These are phyloP conservation scores for Trichosporon sp. DNA, from an alignment of 1,284 basidiomycete species.

Conservation along the genomic window DNA sequence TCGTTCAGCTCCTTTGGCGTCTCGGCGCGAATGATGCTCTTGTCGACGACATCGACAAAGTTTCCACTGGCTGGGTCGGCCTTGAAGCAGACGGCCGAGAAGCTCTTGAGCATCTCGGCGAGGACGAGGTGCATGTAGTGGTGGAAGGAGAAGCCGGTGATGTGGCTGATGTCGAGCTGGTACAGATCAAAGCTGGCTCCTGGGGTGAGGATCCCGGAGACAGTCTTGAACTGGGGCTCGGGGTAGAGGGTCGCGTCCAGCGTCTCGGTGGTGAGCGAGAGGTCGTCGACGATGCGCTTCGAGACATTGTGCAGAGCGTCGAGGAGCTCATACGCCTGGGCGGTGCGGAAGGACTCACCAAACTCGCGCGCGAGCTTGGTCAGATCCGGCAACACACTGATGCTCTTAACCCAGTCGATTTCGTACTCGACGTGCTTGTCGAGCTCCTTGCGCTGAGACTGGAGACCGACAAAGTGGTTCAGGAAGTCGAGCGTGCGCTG, in stretches of 20 bases:
- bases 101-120: conserved; percentile 78
- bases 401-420: conserved; percentile 91
- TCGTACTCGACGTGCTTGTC: conserved; percentile 89
- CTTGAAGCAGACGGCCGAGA: conserved; percentile 30
- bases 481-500: conserved; percentile 66
- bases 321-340: conserved; percentile 64
- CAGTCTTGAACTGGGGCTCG: conserved; percentile 64
- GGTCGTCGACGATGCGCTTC: conserved; percentile 70
- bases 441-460: conserved; percentile 80
- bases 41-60: conserved; percentile 34
- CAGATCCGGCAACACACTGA: conserved; percentile 85
- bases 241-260: conserved; percentile 69
- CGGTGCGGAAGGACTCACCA: conserved; percentile 69
- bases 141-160: conserved; percentile 66
- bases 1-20: conserved; percentile 26
- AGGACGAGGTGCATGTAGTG: conserved; percentile 91
- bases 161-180: conserved; percentile 69
- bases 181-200: conserved; percentile 58
- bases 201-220: conserved; percentile 36
- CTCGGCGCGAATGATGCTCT: conserved; percentile 24
- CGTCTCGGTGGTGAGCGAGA: conserved; percentile 48
- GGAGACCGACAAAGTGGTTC: conserved; percentile 85
- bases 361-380: conserved; percentile 84
- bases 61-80: background rate
- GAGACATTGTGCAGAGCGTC: conserved; percentile 71